Base-by-base conservation (phyloP, 176 grass and related monocot genomes). In the Echinochloa phyllopogon region DNA sequence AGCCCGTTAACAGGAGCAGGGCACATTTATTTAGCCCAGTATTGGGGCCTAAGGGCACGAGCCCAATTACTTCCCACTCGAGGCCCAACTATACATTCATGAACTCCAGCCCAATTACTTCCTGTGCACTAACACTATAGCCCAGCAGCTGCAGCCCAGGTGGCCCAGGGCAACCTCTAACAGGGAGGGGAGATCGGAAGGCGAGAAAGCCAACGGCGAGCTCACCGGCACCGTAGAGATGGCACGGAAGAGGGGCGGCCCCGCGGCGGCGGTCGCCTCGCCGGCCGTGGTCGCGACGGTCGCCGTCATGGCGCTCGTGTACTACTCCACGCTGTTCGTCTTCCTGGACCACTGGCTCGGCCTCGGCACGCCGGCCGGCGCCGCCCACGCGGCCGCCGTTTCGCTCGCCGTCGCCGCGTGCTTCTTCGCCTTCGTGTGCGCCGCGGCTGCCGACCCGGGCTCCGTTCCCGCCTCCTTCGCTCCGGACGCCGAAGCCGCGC, bases 251-350 rank as follows among this genome's bases (percentile, higher is more conserved):
- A 88, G 78, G 86, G 91, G 77, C 52, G 53, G 67, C 52, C 71
- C 74, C 57, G 76, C 81, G 76, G 70, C 57, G 57, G 75, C 83
- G 25, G 61, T 78, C 84, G 68, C 72, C 48, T 90, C 71, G 56
- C 89, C 80, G 15, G 91, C 91, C 2, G 75, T 95, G 17, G 66
- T 91, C 21, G 75, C 60, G 29, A 77, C 89, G 79, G 42, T 91
- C 1, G 21, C 70, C 21, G 27, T 87, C 74, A 84, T 91, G 64
- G 86, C 65, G 23, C 87, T 89, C n/a, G 96, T 76, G 21, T 99
- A 91, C 72, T 96, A 92, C 86, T 37, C 75, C 45, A 92, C 93
- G 69, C 87, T 99, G 60, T 96, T 99, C 83, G 84, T 94, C 59
- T 90, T 91, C 66, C 44, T 99, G 16, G 88, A 96, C 75, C 90